Conservation (phyloP, 176 grass and related monocot species). For the Metroxylon sagu region DNA sequence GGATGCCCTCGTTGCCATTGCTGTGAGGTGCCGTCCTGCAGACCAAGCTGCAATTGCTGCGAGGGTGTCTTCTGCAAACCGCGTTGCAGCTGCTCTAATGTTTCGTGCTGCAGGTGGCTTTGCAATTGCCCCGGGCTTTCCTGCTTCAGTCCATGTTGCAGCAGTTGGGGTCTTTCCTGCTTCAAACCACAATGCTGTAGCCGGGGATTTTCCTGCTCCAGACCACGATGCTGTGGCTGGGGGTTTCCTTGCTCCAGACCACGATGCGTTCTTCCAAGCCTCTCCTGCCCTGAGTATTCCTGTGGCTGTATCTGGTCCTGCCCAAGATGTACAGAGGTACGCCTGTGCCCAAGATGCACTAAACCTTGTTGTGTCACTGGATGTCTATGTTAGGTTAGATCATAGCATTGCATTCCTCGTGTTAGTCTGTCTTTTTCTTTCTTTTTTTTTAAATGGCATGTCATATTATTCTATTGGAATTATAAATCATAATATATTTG, state of each 20-base stretch:
- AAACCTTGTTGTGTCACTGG: constrained; percentile 6
- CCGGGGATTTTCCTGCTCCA: not conserved
- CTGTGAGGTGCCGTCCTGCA: no score
- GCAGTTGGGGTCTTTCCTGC: not conserved
- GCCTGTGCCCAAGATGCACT: not conserved
- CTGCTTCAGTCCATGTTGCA: constrained; percentile 6
- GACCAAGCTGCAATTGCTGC: constrained; percentile 1
- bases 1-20: no score
- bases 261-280: constrained; percentile 5
- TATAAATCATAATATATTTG: no score
- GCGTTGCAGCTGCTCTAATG: not conserved
- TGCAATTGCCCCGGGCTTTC: not conserved
- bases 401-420: no score
- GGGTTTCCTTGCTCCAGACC: not conserved
- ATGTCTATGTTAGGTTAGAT: constrained; percentile 3
- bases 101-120: not conserved
- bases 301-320: constrained; percentile 22
- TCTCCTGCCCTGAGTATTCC: constrained; percentile 8
- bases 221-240: not conserved
- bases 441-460: no score
- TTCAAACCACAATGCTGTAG: constrained; percentile 1
- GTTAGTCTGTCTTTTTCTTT: no score
- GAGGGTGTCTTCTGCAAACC: not conserved
- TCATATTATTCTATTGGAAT: no score
- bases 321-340: constrained; percentile 4